Conservation (phyloP, 225 moss, liverwort and hornwort species). For the Rhytidiadelphus loreus region DNA sequence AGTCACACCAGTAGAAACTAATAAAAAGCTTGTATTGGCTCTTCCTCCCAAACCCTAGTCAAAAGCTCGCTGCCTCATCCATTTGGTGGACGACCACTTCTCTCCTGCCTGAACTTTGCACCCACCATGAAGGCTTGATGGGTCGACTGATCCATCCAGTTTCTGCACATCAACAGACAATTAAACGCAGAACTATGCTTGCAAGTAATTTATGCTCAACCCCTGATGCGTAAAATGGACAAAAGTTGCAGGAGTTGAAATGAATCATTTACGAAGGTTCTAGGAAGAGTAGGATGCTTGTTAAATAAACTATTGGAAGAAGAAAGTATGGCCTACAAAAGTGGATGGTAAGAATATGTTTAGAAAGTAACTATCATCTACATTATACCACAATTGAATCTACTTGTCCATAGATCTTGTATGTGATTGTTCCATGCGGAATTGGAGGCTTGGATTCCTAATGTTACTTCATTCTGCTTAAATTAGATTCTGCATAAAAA, state of each 20-base stretch:
- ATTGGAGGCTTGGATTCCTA: background rate
- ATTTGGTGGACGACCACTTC: conserved; percentile 58
- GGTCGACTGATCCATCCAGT: conserved; percentile 44
- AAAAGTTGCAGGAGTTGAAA: background rate
- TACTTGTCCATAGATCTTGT: background rate
- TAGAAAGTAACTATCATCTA: background rate
- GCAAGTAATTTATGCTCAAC: background rate
- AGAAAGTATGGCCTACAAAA: background rate
- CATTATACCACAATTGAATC: background rate
- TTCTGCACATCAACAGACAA: conserved; percentile 30
- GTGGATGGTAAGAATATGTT: background rate
- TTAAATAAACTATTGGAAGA: background rate
- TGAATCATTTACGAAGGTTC: background rate
- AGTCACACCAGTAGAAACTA: background rate
- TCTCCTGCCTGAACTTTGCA: conserved; percentile 49
- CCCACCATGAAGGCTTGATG: conserved; percentile 45
- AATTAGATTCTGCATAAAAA: background rate
- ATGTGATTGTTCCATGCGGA: background rate
- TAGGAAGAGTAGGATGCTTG: background rate
- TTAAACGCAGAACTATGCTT: background rate
- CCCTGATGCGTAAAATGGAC: background rate
- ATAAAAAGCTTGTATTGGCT: background rate
- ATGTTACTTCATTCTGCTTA: background rate
- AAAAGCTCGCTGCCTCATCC: conserved; percentile 56
- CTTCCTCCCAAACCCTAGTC: conserved; percentile 3